Evolutionary conservation across 2,329 filamentous ascomycete species (phyloP).

Genomic region (Trichoderma simmonsii): DNA sequence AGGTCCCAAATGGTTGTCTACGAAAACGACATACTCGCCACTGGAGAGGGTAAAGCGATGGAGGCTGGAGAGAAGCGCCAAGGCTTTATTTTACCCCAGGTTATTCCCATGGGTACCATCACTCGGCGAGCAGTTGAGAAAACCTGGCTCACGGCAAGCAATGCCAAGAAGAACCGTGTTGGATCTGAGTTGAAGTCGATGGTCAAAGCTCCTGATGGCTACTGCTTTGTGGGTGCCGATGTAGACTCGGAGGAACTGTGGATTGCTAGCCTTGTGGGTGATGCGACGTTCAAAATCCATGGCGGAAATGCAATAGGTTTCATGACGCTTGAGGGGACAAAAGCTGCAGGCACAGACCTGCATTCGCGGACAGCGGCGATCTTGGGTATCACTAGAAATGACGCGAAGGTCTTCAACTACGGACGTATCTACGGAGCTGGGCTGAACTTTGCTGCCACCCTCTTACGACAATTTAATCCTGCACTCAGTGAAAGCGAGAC

Average conservation of each 20-base stretch:
- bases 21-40: conserved; percentile 53
- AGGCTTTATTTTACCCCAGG: conserved; percentile 88
- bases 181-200: conserved; percentile 97
- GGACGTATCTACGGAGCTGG: conserved; percentile 98
- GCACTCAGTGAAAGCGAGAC: conserved; percentile 76
- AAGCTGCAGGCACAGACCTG: conserved; percentile 87
- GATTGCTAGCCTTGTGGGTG: conserved; percentile 94
- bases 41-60: background rate
- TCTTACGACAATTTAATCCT: conserved; percentile 93
- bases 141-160: conserved; percentile 96
- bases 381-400: conserved; percentile 87
- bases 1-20: conserved; percentile 95
- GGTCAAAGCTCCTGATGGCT: conserved; percentile 86
- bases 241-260: conserved; percentile 97
- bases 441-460: conserved; percentile 83
- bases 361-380: conserved; percentile 93
- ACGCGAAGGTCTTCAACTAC: conserved; percentile 98
- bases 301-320: conserved; percentile 97
- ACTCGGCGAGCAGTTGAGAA: conserved; percentile 94
- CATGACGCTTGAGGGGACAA: conserved; percentile 97
- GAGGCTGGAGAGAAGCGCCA: conserved; percentile 25
- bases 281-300: conserved; percentile 91
- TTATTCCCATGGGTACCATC: conserved; percentile 98
- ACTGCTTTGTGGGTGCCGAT: conserved; percentile 93
- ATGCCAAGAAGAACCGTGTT: conserved; percentile 93